A percentile compares a stretch with the other conserved stretches of the same genome.
Evolutionary conservation across 495 filamentous ascomycete genomes (phyloP).

Genomic region (Margaritispora aquatica): DNA sequence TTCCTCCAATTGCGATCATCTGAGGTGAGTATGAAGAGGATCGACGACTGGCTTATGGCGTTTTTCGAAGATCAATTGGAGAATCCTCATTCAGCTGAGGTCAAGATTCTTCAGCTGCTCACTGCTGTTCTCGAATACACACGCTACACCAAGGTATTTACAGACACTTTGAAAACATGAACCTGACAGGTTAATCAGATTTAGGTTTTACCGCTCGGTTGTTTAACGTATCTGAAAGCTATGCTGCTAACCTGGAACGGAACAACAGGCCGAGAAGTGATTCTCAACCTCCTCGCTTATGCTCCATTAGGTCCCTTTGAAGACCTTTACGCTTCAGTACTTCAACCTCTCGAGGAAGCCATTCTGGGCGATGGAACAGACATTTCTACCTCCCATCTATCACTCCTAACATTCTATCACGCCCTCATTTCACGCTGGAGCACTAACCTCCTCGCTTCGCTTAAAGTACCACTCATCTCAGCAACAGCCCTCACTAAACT

Average conservation of each 20-base stretch:
- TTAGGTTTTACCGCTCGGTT: constrained; percentile 55
- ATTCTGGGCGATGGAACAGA: constrained; percentile 44
- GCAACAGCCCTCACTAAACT: constrained; percentile 38
- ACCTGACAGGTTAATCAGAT: not conserved
- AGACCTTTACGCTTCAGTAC: constrained; percentile 39
- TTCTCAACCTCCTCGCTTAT: constrained; percentile 62
- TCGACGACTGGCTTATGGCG: constrained; percentile 60
- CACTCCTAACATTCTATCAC: constrained; percentile 65
- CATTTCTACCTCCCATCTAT: constrained; percentile 41
- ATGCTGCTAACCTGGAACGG: constrained; percentile 69
- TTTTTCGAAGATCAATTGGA: constrained; percentile 55
- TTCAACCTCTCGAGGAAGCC: constrained; percentile 52
- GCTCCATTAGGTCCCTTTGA: constrained; percentile 54
- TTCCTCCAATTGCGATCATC: constrained; percentile 60
- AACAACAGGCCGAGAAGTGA: constrained; percentile 43
- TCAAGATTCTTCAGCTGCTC: constrained; percentile 48
- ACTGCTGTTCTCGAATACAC: constrained; percentile 53
- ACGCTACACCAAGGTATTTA: constrained; percentile 54
- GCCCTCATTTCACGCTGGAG: constrained; percentile 66
- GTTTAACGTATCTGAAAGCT: constrained; percentile 54
- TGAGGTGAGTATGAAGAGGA: constrained; percentile 44
- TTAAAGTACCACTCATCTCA: constrained; percentile 21
- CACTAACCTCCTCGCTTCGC: constrained; percentile 30
- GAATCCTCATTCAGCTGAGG: constrained; percentile 41
- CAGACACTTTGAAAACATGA: not conserved